phyloP scores from a whole-genome alignment of 2,329 filamentous ascomycete genomes.

The Fusarium compactum region DNA sequence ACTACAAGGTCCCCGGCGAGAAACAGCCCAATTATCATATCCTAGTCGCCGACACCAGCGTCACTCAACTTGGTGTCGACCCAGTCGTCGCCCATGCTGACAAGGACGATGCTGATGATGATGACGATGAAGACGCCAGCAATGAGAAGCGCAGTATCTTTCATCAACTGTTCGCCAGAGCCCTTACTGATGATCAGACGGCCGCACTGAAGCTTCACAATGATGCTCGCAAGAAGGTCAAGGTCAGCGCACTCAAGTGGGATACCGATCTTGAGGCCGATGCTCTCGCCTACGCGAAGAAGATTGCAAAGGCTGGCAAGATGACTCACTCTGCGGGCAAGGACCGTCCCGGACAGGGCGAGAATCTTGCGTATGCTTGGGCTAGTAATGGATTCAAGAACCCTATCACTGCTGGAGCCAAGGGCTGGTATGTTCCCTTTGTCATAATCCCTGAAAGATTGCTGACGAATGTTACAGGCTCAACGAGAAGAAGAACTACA shows the following conservation, averaged over 20 bases:
- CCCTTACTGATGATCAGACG: conserved; percentile 32
- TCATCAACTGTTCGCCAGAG: conserved; percentile 8
- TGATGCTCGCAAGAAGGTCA: conserved; percentile 31
- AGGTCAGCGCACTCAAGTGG: conserved; percentile 31
- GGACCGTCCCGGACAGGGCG: conserved; percentile 33
- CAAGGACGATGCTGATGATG: background rate
- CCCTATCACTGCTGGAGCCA: conserved; percentile 30
- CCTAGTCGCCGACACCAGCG: background rate
- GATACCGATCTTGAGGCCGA: conserved; percentile 20
- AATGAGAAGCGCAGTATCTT: conserved; percentile 1
- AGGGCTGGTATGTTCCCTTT: conserved; percentile 27
- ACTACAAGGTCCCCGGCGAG: background rate
- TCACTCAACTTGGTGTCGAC: background rate
- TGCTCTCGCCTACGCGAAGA: conserved; percentile 33
- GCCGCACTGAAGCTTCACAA: conserved; percentile 36
- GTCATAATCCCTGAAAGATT: accelerated
- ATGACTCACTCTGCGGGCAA: conserved; percentile 24
- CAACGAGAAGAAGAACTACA: conserved; percentile 33
- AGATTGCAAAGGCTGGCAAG: conserved; percentile 31
- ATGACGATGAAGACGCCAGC: background rate
- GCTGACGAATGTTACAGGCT: conserved; percentile 17
- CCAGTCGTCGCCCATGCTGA: background rate
- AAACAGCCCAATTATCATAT: conserved; percentile 4
- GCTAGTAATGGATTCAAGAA: conserved; percentile 19
- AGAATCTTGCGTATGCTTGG: conserved; percentile 42